Base-by-base conservation (phyloP, 129 eudicot genomes). In the Smallanthus sonchifolius region DNA sequence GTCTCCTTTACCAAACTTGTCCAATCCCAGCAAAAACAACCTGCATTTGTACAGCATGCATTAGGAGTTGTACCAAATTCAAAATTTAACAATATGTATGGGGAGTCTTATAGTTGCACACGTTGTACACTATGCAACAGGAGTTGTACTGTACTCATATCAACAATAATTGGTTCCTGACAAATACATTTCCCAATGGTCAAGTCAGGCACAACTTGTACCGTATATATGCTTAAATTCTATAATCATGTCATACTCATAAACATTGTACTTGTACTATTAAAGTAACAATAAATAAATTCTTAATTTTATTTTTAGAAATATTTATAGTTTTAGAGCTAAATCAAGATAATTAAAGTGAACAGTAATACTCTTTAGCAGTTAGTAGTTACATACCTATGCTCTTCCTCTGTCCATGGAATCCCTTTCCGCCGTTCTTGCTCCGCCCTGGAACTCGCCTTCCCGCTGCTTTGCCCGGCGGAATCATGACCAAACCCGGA, bases 381-480 rank as follows among this genome's bases (percentile, higher is more conserved):
- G 24, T 0, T 49, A 17, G 35, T 68, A 61, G 68, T 9, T 84
- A 80, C 97, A 88, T 86, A 87, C 97, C 95, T 84, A 72, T 91
- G 97, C 80, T 91, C 97, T 82, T 91, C 97, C 77, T 91, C 96
- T 0, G 97, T 91, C 97, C 97, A 91, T 0, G 97, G 97, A 67
- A 91, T 91, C 67, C 97, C 97, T 84, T 91, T 91, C 30, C 96
- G 84, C 4, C 96, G 86, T 64, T 91, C 97, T 72, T 93, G 98
- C 40, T 93, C 98, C 5, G 84, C 73, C 43, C 86, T 79, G 9
- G 96, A 88, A 38, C 70, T 80, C 47, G 81, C 90, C 56, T 85
- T 85, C 2, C 80, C 85, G 52, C 75, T 35, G 15, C 87, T 79
- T 8, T 67, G 77, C 13, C 81, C 76, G 0, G 83, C 6, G 0